These are phyloP conservation scores for Coccinonectria pachysandricola DNA, from an alignment of 2,329 filamentous ascomycete genomes.

Conservation along the genomic window DNA sequence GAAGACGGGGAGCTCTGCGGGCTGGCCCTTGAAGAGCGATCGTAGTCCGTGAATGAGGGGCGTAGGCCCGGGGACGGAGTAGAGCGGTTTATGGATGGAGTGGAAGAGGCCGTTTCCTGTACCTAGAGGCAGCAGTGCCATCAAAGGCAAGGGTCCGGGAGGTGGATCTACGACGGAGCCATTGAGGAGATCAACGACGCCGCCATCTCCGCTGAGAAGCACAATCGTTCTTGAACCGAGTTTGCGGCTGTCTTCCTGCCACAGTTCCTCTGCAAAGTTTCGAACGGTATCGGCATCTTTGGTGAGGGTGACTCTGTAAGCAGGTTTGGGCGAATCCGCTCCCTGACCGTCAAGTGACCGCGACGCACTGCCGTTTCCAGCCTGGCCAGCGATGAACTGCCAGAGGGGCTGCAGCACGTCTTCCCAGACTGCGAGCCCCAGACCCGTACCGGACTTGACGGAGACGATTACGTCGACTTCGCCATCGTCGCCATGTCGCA, in stretches of 20 bases:
- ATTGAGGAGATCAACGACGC: constrained; percentile 74
- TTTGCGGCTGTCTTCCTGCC: constrained; percentile 19
- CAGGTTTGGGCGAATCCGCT: neutral
- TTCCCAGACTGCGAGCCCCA: constrained; percentile 45
- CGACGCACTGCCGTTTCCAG: neutral
- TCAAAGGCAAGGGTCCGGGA: constrained; percentile 25
- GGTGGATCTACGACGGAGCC: constrained; percentile 27
- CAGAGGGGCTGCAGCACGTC: constrained; percentile 47
- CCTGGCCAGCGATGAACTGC: constrained; percentile 23
- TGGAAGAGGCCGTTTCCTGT: constrained; percentile 57
- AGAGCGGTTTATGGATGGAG: constrained; percentile 49
- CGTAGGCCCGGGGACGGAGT: constrained; percentile 29
- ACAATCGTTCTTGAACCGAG: constrained; percentile 46
- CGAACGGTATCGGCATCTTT: constrained; percentile 51
- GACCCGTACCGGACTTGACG: constrained; percentile 51
- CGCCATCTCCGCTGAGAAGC: constrained; percentile 80
- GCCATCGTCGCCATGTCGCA: constrained; percentile 14
- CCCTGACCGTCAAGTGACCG: neutral
- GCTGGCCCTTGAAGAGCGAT: constrained; percentile 48
- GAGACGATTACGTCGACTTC: constrained; percentile 57
- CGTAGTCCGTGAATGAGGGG: constrained; percentile 40
- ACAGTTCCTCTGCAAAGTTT: constrained; percentile 42
- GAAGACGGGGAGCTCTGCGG: constrained; percentile 51
- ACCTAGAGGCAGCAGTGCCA: constrained; percentile 50
- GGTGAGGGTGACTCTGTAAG: constrained; percentile 45